Evolutionary conservation across 2,329 filamentous ascomycete genomes (phyloP), one percentile per base, ranked within the genome.

Genomic region (Cladophialophora psammophila): DNA sequence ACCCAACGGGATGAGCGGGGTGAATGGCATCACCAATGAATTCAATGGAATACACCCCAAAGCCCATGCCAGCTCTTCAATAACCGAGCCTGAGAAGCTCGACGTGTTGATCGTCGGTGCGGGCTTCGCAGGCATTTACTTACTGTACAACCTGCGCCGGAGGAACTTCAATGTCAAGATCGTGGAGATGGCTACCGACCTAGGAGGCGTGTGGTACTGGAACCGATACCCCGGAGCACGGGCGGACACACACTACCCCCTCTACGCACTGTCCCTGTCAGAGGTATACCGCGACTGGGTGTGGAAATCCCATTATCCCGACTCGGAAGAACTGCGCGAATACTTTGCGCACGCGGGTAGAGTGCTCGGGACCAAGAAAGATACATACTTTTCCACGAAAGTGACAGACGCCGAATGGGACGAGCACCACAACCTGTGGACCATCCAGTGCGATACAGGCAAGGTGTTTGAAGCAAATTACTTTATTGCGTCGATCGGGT

Each of bases 191-290:
- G 78, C 76, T 2, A 70, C 66, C 9, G 74, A 75, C 38, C 75
- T 79, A 59, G 78, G 78, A 38, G 70, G 71, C 13, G 66, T 71
- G 0, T 88, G 87, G 86, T 76, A 81, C 50, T 87, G 81, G 83
- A 91, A 91, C 77, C 93, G 96, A 80, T 97, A 97, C 80, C 86
- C 84, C 0, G 85, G 85, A 0, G 82, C 84, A 1, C 76, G 79
- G 0, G 84, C 87, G 1, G 87, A 89, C 75, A 84, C 81, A 0
- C 81, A 85, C 60, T 79, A 84, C 1, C 84, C 85, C 0, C 78
- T 82, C 61, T 88, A 88, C 66, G 80, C 87, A 69, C 83, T 84
- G 60, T 84, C 80, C 1, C 83, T 81, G 72, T 84, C 84, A 0
- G 79, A 82, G 38, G 75, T 82, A 2, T 83, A 77, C 73, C 75